Evolutionary conservation across 2,329 filamentous ascomycete genomes (phyloP).

Genomic region (Clarireedia sp.): DNA sequence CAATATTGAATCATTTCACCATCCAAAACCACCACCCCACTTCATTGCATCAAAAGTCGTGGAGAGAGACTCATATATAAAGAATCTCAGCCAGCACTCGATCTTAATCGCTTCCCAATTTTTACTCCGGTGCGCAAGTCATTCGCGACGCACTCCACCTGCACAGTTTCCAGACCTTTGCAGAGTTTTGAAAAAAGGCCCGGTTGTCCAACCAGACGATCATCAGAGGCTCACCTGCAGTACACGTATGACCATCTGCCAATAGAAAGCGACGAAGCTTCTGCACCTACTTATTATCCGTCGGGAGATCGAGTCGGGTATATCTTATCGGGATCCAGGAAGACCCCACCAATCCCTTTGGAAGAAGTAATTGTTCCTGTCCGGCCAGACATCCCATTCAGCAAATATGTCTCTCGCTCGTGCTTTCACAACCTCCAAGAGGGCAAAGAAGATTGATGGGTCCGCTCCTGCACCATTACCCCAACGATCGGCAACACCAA

Average conservation of each 20-base stretch:
- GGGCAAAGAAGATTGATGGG: slow-evolving; percentile 37
- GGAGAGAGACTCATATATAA: not conserved
- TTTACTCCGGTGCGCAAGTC: slow-evolving; percentile 1
- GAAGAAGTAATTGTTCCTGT: slow-evolving; percentile 6
- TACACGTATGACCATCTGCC: slow-evolving; percentile 13
- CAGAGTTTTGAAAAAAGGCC: slow-evolving; percentile 4
- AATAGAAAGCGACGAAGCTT: slow-evolving; percentile 4
- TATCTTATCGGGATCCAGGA: slow-evolving; percentile 7
- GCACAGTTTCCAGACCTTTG: not conserved
- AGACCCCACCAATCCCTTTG: slow-evolving; percentile 17
- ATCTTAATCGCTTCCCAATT: not conserved
- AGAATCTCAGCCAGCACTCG: not conserved
- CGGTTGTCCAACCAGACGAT: slow-evolving; percentile 6
- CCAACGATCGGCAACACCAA: slow-evolving; percentile 24
- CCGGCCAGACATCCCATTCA: slow-evolving; percentile 13
- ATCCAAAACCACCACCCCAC: too few relatives aligned
- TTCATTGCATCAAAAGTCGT: not conserved
- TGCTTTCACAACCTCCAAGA: slow-evolving; percentile 63
- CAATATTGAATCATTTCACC: not conserved
- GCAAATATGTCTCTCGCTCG: slow-evolving; percentile 50
- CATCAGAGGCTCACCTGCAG: slow-evolving; percentile 13
- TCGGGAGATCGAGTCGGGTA: slow-evolving; percentile 11
- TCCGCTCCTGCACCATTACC: slow-evolving; percentile 16
- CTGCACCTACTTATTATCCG: slow-evolving; percentile 14
- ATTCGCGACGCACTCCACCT: not conserved